Evolutionary conservation across 305 asterid species (phyloP).

Genomic region (Plantago lanceolata): DNA sequence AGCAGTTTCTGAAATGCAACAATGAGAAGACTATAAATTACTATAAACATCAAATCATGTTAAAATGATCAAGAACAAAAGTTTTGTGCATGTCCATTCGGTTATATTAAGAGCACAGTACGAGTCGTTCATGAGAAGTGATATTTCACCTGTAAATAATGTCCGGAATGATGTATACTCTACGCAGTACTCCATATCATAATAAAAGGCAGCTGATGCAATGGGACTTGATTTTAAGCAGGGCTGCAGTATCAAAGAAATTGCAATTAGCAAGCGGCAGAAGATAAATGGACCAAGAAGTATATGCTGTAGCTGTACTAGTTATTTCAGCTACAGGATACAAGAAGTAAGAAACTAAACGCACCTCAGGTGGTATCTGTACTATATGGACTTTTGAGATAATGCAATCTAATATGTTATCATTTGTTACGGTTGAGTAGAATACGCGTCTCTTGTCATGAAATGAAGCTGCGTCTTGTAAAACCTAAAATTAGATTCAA

Average conservation of each 20-base stretch:
- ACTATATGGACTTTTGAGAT: conserved; percentile 65
- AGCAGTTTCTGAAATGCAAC: conserved; percentile 30
- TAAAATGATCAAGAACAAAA: not conserved
- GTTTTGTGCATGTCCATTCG: no score
- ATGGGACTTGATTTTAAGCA: conserved; percentile 30
- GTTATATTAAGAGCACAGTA: conserved; percentile 1
- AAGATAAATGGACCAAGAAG: not conserved
- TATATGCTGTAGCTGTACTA: not conserved
- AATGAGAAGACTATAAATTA: conserved; percentile 13
- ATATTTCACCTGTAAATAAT: conserved; percentile 50
- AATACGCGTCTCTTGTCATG: conserved; percentile 78
- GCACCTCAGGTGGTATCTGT: conserved; percentile 47
- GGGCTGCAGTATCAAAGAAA: conserved; percentile 37
- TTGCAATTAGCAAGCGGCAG: conserved; percentile 16
- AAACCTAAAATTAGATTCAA: conserved; percentile 42
- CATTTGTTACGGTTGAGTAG: conserved; percentile 69
- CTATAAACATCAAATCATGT: not conserved
- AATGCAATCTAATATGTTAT: conserved; percentile 76
- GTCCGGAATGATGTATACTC: conserved; percentile 76
- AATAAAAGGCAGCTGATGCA: conserved; percentile 56
- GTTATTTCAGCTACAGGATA: conserved; percentile 1
- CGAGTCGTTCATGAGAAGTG: conserved; percentile 15
- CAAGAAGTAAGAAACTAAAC: conserved; percentile 20
- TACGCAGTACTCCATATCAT: conserved; percentile 81
- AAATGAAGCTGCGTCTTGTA: conserved; percentile 50